A percentile compares a stretch with the other conserved stretches of the same genome.
Evolutionary conservation across 768 basidiomycete genomes (phyloP).

Genomic region (Mycena crocata): DNA sequence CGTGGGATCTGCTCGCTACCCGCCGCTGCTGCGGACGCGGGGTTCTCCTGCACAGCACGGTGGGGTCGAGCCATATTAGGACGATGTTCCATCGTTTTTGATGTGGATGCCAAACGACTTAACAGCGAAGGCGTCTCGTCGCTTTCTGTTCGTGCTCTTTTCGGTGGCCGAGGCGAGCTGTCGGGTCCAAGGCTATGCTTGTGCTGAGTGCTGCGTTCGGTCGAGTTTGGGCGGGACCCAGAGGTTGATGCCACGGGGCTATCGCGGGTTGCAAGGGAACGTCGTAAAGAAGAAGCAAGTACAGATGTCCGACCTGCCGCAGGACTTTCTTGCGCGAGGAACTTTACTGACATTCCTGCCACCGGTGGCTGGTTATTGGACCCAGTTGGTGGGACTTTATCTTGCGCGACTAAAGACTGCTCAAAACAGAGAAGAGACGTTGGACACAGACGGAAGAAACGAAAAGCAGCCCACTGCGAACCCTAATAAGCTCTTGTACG

Average conservation of each 20-base stretch:
- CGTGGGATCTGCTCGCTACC: conserved; percentile 45
- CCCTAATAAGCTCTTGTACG: conserved; percentile 62
- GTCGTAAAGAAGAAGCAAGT: conserved; percentile 14
- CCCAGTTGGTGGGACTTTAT: conserved; percentile 19
- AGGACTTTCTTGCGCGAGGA: conserved; percentile 5
- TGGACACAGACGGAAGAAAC: conserved; percentile 50
- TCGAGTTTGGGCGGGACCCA: conserved; percentile 18
- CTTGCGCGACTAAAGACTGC: conserved; percentile 51
- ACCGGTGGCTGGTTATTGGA: conserved; percentile 17
- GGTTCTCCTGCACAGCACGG: conserved; percentile 19
- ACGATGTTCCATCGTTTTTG: conserved; percentile 31
- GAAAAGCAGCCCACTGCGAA: conserved; percentile 63
- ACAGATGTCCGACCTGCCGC: conserved; percentile 4
- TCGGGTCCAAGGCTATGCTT: conserved; percentile 40
- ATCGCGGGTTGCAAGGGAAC: conserved; percentile 2
- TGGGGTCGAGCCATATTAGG: neutral
- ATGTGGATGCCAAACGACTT: conserved; percentile 51
- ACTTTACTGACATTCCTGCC: conserved; percentile 13
- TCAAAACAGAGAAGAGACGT: conserved; percentile 55
- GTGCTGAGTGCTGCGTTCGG: conserved; percentile 31
- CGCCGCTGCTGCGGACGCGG: conserved; percentile 29
- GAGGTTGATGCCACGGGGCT: conserved; percentile 34
- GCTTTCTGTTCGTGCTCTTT: conserved; percentile 43
- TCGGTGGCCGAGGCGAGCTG: conserved; percentile 45
- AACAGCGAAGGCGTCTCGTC: conserved; percentile 53